Evolutionary conservation across 2,329 filamentous ascomycete genomes (phyloP), one percentile per base, ranked within the genome.

Genomic region (Chaetomium sp.): DNA sequence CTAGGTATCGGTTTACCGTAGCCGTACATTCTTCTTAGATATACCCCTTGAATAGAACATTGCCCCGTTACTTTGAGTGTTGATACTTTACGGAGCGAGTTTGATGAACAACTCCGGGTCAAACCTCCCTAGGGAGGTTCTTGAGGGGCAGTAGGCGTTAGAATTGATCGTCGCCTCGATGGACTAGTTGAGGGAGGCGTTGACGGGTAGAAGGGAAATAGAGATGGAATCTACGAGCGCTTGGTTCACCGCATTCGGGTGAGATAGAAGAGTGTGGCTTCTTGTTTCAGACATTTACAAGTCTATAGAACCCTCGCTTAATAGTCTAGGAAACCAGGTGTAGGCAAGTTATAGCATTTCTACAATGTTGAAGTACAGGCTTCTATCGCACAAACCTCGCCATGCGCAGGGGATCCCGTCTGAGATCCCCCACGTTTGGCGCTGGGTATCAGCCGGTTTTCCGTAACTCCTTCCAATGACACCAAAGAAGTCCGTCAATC

Each of bases 361-460:
- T 66, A 66, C 64, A 66, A 42, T 55, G 60, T 63, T 29, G 27
- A 63, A 57, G 38, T 63, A 66, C 64, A 63, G 51, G 60, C 57
- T 66, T 61, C 61, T 57, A 63, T 63, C 60, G 38, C 63, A 59
- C 56, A 29, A 60, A 45, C 42, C 31, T 50, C 31, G 60, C 60
- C 64, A 58, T 45, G 21, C 21, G 38, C 13, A 8, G 53, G 21
- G 13, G 35, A 45, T 38, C 47, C 55, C 35, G 12, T 50, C 54
- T 45, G 54, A 29, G 42, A 56, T 8, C 50, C 54, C 50, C 58
- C 50, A 27, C 50, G 23, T 31, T 29, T 25, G 50, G 38, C 51
- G 13, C 51, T 54, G 45, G 57, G 56, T 60, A 57, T 63, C 49
- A 54, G 51, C 59, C 54, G 49, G 49, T 50, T 65, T 55, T 61